Evolutionary conservation across 2,329 filamentous ascomycete genomes (phyloP).

Genomic region (Chaetomiaceae sp.): DNA sequence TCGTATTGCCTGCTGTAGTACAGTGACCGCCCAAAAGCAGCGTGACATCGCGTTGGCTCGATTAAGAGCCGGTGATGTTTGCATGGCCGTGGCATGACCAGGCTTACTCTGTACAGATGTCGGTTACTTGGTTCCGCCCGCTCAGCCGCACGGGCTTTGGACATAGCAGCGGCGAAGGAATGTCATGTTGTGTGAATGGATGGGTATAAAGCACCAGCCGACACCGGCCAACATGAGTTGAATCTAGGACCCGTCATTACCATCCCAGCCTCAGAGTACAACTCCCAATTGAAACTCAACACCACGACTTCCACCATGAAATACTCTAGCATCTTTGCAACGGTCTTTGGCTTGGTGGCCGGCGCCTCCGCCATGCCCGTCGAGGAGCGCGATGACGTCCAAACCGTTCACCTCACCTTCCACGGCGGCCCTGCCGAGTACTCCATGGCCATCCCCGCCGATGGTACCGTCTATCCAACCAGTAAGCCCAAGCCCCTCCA

Average conservation of each 20-base stretch:
- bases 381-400: slow-evolving; percentile 28
- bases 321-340: slow-evolving; percentile 7
- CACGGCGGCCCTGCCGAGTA: slow-evolving; percentile 41
- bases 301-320: slow-evolving; percentile 13
- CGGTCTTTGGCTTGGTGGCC: slow-evolving; percentile 14
- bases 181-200: background rate
- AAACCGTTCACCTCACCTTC: slow-evolving; percentile 42
- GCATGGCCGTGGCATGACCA: background rate
- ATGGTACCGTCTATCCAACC: slow-evolving; percentile 37
- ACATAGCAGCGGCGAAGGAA: no score
- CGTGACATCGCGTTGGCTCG: slow-evolving; percentile 1
- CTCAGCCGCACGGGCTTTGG: background rate
- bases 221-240: background rate
- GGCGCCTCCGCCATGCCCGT: slow-evolving; percentile 13
- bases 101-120: background rate
- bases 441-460: slow-evolving; percentile 38
- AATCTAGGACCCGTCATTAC: background rate
- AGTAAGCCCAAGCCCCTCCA: slow-evolving; percentile 27
- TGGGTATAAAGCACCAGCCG: background rate
- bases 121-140: background rate
- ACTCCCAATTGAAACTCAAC: background rate
- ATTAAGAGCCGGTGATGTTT: background rate
- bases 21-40: background rate
- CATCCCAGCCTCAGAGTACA: background rate
- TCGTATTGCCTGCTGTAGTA: slow-evolving; percentile 12